These are phyloP conservation scores for Ustanciosporium gigantosporum DNA, from an alignment of 1,284 basidiomycete species.

Conservation along the genomic window DNA sequence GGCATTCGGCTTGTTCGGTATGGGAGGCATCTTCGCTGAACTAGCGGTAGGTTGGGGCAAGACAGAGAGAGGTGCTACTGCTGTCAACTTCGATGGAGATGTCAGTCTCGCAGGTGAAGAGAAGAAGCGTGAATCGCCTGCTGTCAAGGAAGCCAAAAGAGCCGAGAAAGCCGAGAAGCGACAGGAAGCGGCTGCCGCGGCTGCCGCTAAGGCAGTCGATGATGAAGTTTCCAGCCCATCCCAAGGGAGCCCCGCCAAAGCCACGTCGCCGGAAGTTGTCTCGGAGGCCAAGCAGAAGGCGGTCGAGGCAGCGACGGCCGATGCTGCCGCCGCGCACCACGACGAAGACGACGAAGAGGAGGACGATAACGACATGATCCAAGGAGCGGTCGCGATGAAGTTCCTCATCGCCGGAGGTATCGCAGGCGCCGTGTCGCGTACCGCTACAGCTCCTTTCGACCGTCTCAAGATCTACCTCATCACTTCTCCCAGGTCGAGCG, in stretches of 20 bases:
- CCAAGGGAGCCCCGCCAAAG: not conserved
- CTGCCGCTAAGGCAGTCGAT: constrained; percentile 1
- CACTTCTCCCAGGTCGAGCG: constrained; percentile 66
- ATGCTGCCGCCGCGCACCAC: not conserved
- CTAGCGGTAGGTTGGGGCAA: constrained; percentile 54
- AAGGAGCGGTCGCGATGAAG: constrained; percentile 75
- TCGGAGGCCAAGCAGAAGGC: not conserved
- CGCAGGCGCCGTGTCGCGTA: constrained; percentile 93
- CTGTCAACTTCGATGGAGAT: constrained; percentile 57
- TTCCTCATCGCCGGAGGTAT: constrained; percentile 92
- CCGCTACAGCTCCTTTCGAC: constrained; percentile 96
- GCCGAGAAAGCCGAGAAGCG: constrained; percentile 32
- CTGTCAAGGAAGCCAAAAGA: constrained; percentile 42
- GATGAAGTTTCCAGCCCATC: not conserved
- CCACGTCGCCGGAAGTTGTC: not conserved
- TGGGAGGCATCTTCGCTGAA: constrained; percentile 59
- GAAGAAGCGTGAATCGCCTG: constrained; percentile 38
- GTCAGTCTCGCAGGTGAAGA: constrained; percentile 55
- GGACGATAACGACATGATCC: constrained; percentile 68
- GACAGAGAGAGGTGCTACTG: constrained; percentile 53
- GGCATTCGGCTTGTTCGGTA: constrained; percentile 58
- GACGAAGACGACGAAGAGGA: constrained; percentile 66
- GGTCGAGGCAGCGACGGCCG: constrained; percentile 6
- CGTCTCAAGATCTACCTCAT: constrained; percentile 96
- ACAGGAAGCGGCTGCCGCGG: constrained; percentile 27